Evolutionary conservation across 129 eudicot genomes (phyloP).

Genomic region (Flaveria ramosissima): DNA sequence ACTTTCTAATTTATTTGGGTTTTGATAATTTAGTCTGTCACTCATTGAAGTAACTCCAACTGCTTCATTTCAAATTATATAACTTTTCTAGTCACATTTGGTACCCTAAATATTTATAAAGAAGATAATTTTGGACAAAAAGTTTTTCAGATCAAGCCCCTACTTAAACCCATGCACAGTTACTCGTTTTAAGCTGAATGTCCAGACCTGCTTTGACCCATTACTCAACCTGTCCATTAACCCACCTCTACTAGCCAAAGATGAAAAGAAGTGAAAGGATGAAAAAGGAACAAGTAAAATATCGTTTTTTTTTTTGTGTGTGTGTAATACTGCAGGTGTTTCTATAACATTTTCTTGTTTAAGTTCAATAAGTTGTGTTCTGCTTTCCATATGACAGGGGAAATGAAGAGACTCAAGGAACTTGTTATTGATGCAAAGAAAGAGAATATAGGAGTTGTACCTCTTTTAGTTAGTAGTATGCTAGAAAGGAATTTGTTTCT

Average conservation of each 20-base stretch:
- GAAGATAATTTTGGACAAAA: too few species aligned
- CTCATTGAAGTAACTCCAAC: not conserved
- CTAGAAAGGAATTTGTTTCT: slow-evolving; percentile 67
- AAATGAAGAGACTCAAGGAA: slow-evolving; percentile 53
- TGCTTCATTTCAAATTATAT: not conserved
- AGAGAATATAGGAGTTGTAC: slow-evolving; percentile 48
- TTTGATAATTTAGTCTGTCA: not conserved
- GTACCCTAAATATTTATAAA: not conserved
- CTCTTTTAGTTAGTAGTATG: slow-evolving; percentile 64
- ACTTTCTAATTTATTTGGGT: not conserved
- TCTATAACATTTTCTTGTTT: not conserved
- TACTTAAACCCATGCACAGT: not conserved
- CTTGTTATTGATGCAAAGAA: slow-evolving; percentile 59
- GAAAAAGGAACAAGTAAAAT: not conserved
- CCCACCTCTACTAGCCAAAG: not conserved
- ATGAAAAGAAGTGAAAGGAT: not conserved
- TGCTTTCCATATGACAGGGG: slow-evolving; percentile 48
- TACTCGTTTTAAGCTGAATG: not conserved
- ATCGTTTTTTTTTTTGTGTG: too few species aligned
- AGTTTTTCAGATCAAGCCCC: not conserved
- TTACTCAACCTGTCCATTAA: not conserved
- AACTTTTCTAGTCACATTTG: not conserved
- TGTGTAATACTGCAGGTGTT: not conserved
- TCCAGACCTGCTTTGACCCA: not conserved
- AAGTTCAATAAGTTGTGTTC: not conserved